Base-by-base conservation (phyloP, 2,329 filamentous ascomycete species). In the Fusarium hainanense region DNA sequence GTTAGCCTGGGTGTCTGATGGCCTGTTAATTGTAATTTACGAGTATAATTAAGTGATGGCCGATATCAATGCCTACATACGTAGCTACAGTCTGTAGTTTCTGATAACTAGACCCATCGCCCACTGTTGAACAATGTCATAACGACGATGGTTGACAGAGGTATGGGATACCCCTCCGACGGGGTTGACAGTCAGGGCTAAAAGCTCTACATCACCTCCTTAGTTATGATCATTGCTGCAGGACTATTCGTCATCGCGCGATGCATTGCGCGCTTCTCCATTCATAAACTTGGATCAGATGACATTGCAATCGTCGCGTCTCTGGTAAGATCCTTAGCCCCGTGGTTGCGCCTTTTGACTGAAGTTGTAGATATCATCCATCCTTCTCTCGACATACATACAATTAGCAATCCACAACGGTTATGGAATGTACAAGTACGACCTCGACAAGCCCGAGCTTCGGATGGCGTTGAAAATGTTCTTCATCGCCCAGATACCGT, bases 401-500 rank as follows among this genome's bases (percentile, higher is more conserved):
- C 54, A 56, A 7, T 47, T 56, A 3, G 54, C 54, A 10, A 56
- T 56, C 0, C 54, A 56, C 4, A n/a, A 41, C 11, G 54, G 54
- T 2, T 56, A 56, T 34, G 54, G 54, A 3, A 52, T 56, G 54
- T 46, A 56, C 20, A 56, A 56, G 7, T 23, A 3, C 1, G 46
- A 56, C 0, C 54, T 56, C 32, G 54, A 52, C 3, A 41, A 52
- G 12, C 54, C 54, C 25, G 54, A 52, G 4, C 25, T 56, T n/a
- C 20, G 25, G 7, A 23, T 56, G 44, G 32, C 32, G 1, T 9
- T 56, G 3, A 56, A 56, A 3, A 56, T 52, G 54, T 52, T 56
- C 46, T 56, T 56, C 2, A 41, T 56, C 10, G 54, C 54, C 2
- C 54, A 56, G 12, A 52, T 32, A 10, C 54, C 54, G 7, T 56